Percentiles rank a stretch among this genome's conserved stretches.
Conservation (phyloP, 2,329 filamentous ascomycete genomes). For the Aspergillus amoenus region DNA sequence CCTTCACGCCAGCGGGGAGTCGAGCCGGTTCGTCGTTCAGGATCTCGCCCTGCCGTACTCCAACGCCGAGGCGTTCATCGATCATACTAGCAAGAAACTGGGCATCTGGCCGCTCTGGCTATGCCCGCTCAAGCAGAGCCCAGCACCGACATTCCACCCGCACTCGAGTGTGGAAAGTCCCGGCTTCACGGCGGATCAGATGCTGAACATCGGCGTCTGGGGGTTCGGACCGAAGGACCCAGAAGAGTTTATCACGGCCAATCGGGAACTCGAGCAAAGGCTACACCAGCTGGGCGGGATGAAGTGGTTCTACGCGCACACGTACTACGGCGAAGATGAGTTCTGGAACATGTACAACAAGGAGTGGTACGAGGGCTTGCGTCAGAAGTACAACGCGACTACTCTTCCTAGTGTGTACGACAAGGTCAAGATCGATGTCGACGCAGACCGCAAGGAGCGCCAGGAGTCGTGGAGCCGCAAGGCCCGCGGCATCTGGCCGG, state of each 20-base stretch:
- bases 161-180: conserved; percentile 27
- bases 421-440: conserved; percentile 21
- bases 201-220: conserved; percentile 70
- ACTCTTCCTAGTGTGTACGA: conserved; percentile 23
- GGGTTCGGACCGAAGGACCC: conserved; percentile 63
- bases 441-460: conserved; percentile 8
- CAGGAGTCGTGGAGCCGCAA: conserved; percentile 16
- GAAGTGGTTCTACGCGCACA: conserved; percentile 87
- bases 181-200: conserved; percentile 13
- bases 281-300: conserved; percentile 69
- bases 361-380: conserved; percentile 36
- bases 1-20: conserved; percentile 58
- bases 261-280: conserved; percentile 69
- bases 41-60: conserved; percentile 60
- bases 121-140: conserved; percentile 52
- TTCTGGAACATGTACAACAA: conserved; percentile 47
- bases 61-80: conserved; percentile 52
- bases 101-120: conserved; percentile 60
- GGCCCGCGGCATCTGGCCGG: conserved; percentile 13
- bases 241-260: conserved; percentile 63
- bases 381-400: conserved; percentile 39
- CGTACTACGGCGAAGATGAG: conserved; percentile 69
- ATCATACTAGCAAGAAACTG: conserved; percentile 41
- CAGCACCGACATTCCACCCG: conserved; percentile 17
- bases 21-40: conserved; percentile 60